These are phyloP conservation scores for Globisporangium spiculum DNA, from an alignment of 352 stramenopile genomes.

Conservation along the genomic window DNA sequence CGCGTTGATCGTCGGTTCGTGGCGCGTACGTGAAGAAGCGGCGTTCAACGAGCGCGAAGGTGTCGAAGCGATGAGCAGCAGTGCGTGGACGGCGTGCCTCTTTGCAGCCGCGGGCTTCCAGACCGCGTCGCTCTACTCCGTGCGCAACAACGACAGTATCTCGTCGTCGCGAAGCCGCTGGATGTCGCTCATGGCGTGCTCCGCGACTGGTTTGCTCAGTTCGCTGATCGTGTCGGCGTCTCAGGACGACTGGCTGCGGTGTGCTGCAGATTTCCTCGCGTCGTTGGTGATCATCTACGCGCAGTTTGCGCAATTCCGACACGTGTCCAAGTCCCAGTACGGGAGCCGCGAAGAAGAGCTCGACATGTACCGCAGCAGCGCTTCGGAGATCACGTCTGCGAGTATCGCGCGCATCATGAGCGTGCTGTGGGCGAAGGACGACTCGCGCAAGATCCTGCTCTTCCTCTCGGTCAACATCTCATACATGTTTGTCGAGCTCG, in stretches of 20 bases:
- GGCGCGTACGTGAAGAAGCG: conserved; percentile 15
- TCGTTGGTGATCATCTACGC: conserved; percentile 54
- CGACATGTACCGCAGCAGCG: conserved; percentile 37
- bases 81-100: conserved; percentile 10
- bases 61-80: not conserved
- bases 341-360: conserved; percentile 27
- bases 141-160: conserved; percentile 23
- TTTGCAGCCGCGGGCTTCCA: conserved; percentile 14
- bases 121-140: conserved; percentile 23
- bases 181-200: conserved; percentile 41
- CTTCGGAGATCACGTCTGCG: not conserved
- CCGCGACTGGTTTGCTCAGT: conserved; percentile 34
- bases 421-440: conserved; percentile 49
- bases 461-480: conserved; percentile 78
- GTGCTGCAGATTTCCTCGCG: conserved; percentile 30
- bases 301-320: conserved; percentile 32
- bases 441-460: conserved; percentile 78
- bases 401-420: conserved; percentile 26
- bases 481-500: conserved; percentile 89
- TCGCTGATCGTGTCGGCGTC: conserved; percentile 36
- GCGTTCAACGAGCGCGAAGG: conserved; percentile 18
- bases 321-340: conserved; percentile 19
- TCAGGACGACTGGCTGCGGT: conserved; percentile 55
- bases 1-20: conserved; percentile 20
- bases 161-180: conserved; percentile 25